Evolutionary conservation across 352 stramenopile genomes (phyloP).

Genomic region (Phytophthora pisi): DNA sequence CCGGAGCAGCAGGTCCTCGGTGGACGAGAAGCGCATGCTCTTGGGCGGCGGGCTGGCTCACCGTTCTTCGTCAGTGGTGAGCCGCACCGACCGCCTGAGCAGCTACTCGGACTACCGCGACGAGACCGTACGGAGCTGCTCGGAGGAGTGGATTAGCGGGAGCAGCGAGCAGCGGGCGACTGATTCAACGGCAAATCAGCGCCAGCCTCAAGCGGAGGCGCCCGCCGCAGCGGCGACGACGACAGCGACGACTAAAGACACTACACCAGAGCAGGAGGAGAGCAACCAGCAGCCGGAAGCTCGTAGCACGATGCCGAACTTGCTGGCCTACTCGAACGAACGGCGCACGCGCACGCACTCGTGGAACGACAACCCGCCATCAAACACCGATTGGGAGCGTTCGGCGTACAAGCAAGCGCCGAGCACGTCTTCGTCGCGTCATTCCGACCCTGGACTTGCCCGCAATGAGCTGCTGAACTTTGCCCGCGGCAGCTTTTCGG

Average conservation of each 20-base stretch:
- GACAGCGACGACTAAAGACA: neutral
- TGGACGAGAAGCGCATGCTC: slow-evolving; percentile 32
- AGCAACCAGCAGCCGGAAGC: slow-evolving; percentile 29
- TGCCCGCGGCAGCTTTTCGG: slow-evolving; percentile 52
- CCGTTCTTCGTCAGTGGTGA: slow-evolving; percentile 36
- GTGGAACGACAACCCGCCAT: slow-evolving; percentile 55
- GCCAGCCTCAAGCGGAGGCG: slow-evolving; percentile 25
- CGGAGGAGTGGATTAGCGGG: slow-evolving; percentile 30
- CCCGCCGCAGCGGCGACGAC: neutral
- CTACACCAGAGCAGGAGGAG: slow-evolving; percentile 8
- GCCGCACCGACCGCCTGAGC: slow-evolving; percentile 42
- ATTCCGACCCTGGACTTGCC: slow-evolving; percentile 72
- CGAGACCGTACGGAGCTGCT: slow-evolving; percentile 34
- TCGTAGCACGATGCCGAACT: slow-evolving; percentile 53
- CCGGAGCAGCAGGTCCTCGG: slow-evolving; percentile 44
- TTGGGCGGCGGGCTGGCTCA: slow-evolving; percentile 30
- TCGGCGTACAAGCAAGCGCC: slow-evolving; percentile 51
- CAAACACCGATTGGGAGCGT: slow-evolving; percentile 48
- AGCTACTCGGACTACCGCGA: slow-evolving; percentile 41
- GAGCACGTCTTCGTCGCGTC: slow-evolving; percentile 46
- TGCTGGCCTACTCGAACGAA: slow-evolving; percentile 56
- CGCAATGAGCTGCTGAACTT: slow-evolving; percentile 80
- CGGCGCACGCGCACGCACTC: slow-evolving; percentile 50
- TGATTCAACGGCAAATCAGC: slow-evolving; percentile 40
- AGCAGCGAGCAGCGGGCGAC: slow-evolving; percentile 19